Percentiles rank a stretch among this genome's conserved stretches.
Evolutionary conservation across 805 yeast species (phyloP).

Genomic region (Lipomyces kockii): DNA sequence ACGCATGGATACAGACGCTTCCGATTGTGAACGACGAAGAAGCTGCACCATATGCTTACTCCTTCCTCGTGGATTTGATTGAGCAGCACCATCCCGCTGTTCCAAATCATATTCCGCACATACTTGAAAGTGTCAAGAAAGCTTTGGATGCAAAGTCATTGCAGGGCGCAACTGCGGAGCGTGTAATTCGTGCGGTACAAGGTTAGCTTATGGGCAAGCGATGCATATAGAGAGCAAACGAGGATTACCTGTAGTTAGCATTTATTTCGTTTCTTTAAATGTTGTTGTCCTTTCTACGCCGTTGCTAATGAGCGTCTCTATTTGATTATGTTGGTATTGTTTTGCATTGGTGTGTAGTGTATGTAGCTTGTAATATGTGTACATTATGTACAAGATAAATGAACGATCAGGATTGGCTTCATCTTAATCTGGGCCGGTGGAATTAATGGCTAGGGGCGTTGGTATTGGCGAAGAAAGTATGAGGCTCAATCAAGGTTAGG

Average conservation of each 20-base stretch:
- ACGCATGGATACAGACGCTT: conserved; percentile 78
- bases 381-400: background rate
- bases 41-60: conserved; percentile 84
- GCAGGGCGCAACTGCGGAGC: conserved; percentile 35
- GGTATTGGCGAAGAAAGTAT: too few relatives aligned
- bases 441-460: too few relatives aligned
- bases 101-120: conserved; percentile 53
- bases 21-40: conserved; percentile 85
- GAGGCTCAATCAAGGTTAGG: too few relatives aligned
- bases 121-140: conserved; percentile 26
- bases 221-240: background rate
- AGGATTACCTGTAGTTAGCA: background rate
- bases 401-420: background rate
- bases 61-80: conserved; percentile 72
- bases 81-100: conserved; percentile 67
- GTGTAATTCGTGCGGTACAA: conserved; percentile 31
- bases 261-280: background rate
- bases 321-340: background rate
- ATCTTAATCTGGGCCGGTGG: too few relatives aligned
- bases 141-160: conserved; percentile 30
- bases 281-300: background rate
- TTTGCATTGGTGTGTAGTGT: conserved; percentile 2
- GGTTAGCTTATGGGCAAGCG: background rate
- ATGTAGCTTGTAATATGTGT: background rate
- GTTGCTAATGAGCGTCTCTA: background rate